These are phyloP conservation scores for Sutorius eximius DNA, from an alignment of 1,284 basidiomycete species.

Conservation along the genomic window DNA sequence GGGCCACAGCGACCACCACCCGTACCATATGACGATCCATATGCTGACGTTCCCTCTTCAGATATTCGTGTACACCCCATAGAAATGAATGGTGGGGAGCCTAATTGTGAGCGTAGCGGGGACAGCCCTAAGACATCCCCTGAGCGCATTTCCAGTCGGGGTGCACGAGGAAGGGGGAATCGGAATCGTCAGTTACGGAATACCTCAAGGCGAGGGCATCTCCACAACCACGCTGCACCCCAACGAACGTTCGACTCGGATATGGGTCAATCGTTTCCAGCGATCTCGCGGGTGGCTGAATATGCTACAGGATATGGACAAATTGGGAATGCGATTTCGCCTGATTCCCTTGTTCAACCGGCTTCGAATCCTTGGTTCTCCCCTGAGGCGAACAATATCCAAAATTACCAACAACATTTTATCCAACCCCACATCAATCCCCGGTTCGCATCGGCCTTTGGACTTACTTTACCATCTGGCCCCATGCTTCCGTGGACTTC, in stretches of 20 bases:
- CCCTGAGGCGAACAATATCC: slow-evolving; percentile 7
- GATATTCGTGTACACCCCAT: slow-evolving; percentile 8
- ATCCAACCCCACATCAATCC: slow-evolving; percentile 84
- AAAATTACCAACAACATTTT: slow-evolving; percentile 41
- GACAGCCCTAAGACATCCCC: slow-evolving; percentile 16
- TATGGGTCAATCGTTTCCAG: slow-evolving; percentile 39
- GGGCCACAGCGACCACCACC: slow-evolving; percentile 60
- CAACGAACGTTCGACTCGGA: slow-evolving; percentile 33
- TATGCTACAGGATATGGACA: slow-evolving; percentile 47
- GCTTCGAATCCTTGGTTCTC: slow-evolving; percentile 19
- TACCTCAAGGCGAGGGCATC: slow-evolving; percentile 17
- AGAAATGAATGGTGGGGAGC: slow-evolving; percentile 15
- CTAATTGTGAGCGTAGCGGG: slow-evolving; percentile 26
- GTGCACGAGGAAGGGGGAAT: slow-evolving; percentile 21
- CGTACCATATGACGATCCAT: slow-evolving; percentile 74
- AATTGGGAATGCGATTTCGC: slow-evolving; percentile 28
- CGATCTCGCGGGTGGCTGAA: slow-evolving; percentile 49
- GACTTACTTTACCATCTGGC: slow-evolving; percentile 38
- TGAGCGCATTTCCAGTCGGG: slow-evolving; percentile 39
- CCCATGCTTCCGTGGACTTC: slow-evolving; percentile 15
- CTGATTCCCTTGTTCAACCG: slow-evolving; percentile 16
- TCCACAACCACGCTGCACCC: slow-evolving; percentile 5
- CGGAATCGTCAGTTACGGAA: slow-evolving; percentile 18
- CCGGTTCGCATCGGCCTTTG: slow-evolving; percentile 61
- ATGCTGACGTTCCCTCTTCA: slow-evolving; percentile 51